Base-by-base conservation (phyloP, 164 flowering plant species). In the Houttuynia cordata region DNA sequence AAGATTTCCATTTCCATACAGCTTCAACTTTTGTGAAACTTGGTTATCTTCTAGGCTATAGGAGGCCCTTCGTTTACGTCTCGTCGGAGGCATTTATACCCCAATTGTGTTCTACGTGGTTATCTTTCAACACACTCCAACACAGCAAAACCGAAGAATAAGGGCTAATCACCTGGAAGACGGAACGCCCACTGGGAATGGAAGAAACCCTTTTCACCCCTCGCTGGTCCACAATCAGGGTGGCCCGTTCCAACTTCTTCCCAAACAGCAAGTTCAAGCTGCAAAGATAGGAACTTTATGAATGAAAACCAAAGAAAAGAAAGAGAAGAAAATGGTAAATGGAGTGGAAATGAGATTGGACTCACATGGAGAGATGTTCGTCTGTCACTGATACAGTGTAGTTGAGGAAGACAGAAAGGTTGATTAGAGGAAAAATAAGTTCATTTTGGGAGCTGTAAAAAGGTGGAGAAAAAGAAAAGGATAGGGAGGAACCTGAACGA, bases 241-340 rank as follows among this genome's bases (percentile, higher is more conserved):
- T 81, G 4, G 99, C 96, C 59, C 86, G 73, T 79, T 93, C 99
- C 23, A 90, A 75, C 70, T 93, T 93, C 70, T 93, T 93, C 59
- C 96, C 98, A 62, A 83, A 90, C 72, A 93, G 68, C 75, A 93
- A 87, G 75, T 84, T 87, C 82, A 93, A 75, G 56, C 98, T 93
- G 77, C 30, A 34, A 49, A 64, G 40, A 39, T 17, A 15, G 34
- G 12, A 23, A 4, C 18, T 54, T 54, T 24, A 53, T 52, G 0
- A 37, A 30, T 56, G 40, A 3, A 15, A 51, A 69, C 54, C 39
- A 20, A 58, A 41, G 23, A 58, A n/a, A 58, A 41, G 20, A 55
- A 41, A 55, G 22, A 63, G 21, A 53, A 54, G 45, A 40, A n/a
- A 25, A n/a, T 25, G 21, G 59, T 51, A n/a, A n/a, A n/a, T n/a